Conservation (phyloP, 75 land plant species). For the Larix kaempferi region DNA sequence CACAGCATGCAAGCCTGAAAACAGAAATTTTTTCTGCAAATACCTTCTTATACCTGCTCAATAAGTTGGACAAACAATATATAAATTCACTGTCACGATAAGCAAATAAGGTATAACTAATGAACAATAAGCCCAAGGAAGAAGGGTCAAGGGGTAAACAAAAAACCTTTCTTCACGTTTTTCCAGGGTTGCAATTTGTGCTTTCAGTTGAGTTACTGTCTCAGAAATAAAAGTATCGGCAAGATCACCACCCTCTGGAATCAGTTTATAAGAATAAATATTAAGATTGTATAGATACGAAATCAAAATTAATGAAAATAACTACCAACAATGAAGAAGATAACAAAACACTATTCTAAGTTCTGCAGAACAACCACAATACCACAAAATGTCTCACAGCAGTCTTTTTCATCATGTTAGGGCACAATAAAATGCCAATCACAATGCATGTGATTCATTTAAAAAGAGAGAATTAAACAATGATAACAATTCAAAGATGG, state of each 20-base stretch:
- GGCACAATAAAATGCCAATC: too few species aligned
- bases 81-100: background rate
- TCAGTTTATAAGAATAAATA: background rate
- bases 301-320: too few species aligned
- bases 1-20: constrained; percentile 85
- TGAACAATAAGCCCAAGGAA: background rate
- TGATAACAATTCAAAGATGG: too few species aligned
- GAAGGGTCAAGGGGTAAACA: background rate
- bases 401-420: too few species aligned
- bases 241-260: constrained; percentile 37
- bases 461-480: too few species aligned
- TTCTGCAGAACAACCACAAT: too few species aligned
- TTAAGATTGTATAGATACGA: background rate
- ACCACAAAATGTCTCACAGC: too few species aligned
- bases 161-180: constrained; percentile 80
- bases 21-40: constrained; percentile 92
- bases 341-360: too few species aligned
- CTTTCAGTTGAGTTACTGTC: constrained; percentile 61
- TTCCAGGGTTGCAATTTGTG: constrained; percentile 80
- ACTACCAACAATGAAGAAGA: too few species aligned
- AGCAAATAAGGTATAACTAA: background rate
- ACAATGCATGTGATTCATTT: too few species aligned
- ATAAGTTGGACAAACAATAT: constrained; percentile 8
- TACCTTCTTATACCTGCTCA: constrained; percentile 75
- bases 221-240: constrained; percentile 47